Evolutionary conservation across 2,329 filamentous ascomycete genomes (phyloP).

Genomic region (Penicillium olsonii): DNA sequence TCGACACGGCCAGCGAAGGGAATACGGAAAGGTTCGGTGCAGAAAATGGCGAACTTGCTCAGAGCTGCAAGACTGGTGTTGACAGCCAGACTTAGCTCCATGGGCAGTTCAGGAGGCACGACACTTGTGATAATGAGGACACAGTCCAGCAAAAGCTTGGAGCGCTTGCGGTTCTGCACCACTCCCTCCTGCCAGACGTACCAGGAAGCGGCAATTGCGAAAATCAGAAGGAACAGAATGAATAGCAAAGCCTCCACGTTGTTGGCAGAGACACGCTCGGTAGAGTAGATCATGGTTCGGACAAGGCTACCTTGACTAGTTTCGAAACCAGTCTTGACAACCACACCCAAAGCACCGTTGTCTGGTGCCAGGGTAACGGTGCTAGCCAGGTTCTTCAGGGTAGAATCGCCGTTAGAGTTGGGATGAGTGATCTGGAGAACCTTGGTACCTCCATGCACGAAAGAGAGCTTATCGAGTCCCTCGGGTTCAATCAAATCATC

Average conservation of each 20-base stretch:
- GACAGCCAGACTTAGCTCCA: conserved; percentile 96
- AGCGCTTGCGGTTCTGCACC: conserved; percentile 88
- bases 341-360: conserved; percentile 88
- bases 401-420: conserved; percentile 66
- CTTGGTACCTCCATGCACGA: conserved; percentile 96
- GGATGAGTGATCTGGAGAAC: conserved; percentile 93
- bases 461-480: conserved; percentile 92
- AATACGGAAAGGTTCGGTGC: conserved; percentile 97
- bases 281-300: conserved; percentile 99
- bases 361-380: conserved; percentile 85
- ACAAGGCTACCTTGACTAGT: conserved; percentile 97
- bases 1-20: conserved; percentile 95
- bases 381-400: conserved; percentile 67
- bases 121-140: conserved; percentile 97
- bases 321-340: conserved; percentile 97
- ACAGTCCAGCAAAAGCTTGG: conserved; percentile 94
- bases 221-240: conserved; percentile 93
- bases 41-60: conserved; percentile 96
- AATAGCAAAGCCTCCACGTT: conserved; percentile 96
- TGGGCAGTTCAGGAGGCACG: conserved; percentile 95
- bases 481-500: conserved; percentile 82
- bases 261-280: conserved; percentile 97
- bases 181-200: conserved; percentile 99
- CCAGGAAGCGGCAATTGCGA: conserved; percentile 96
- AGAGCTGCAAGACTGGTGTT: conserved; percentile 95